phyloP scores from a whole-genome alignment of 1,139 yeast genomes.

The Scheffersomyces cryptocercus region DNA sequence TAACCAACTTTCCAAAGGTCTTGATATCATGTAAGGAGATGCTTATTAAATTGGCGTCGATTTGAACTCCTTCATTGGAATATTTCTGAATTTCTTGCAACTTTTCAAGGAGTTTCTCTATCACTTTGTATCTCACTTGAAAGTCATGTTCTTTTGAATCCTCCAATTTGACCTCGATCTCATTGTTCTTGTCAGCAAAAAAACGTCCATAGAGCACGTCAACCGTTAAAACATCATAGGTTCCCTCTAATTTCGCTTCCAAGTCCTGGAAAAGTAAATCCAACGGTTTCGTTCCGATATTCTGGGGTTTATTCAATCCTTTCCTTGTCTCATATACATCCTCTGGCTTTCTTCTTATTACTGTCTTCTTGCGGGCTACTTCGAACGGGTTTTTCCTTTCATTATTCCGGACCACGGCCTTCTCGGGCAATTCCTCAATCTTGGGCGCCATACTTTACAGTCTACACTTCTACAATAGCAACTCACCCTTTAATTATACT shows the following conservation, averaged over 20 bases:
- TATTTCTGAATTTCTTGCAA: constrained; percentile 38
- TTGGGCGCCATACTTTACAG: constrained; percentile 24
- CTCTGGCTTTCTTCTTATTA: constrained; percentile 34
- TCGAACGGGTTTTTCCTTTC: constrained; percentile 36
- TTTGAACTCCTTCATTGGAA: constrained; percentile 19
- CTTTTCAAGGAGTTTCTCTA: constrained; percentile 29
- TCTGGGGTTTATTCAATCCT: constrained; percentile 39
- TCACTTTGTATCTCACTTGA: constrained; percentile 20
- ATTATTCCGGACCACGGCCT: constrained; percentile 2
- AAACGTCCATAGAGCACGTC: constrained; percentile 12
- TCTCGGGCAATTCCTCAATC: constrained; percentile 19
- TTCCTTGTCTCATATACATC: constrained; percentile 36
- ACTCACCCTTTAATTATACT: too few relatives aligned
- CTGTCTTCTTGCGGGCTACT: constrained; percentile 23
- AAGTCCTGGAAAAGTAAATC: constrained; percentile 36
- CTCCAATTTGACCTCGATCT: not conserved
- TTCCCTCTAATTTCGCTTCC: constrained; percentile 26
- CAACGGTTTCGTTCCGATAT: constrained; percentile 32
- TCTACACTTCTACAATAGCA: not conserved
- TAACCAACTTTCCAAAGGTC: constrained; percentile 63
- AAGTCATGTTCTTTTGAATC: constrained; percentile 3
- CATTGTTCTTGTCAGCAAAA: constrained; percentile 2
- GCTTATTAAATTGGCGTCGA: constrained; percentile 50
- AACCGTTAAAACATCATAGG: constrained; percentile 26
- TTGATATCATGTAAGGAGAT: constrained; percentile 86